A percentile compares a stretch with the other conserved stretches of the same genome.
These are phyloP conservation scores for Glaciozyma martinii DNA, from an alignment of 768 basidiomycete genomes.

Conservation along the genomic window DNA sequence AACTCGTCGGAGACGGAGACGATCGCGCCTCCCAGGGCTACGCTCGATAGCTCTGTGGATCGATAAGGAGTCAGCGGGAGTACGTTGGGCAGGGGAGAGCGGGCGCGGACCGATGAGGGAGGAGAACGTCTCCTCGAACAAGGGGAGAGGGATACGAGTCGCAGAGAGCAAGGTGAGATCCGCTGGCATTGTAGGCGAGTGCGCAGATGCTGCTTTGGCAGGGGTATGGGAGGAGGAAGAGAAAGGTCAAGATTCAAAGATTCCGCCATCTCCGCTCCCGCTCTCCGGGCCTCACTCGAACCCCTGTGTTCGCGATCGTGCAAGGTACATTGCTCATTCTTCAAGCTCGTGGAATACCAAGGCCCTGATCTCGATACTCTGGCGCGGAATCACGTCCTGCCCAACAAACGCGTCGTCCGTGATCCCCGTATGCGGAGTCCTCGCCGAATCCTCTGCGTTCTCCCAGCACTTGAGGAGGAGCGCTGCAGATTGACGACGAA, in stretches of 20 bases:
- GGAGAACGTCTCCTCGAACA: conserved; percentile 9
- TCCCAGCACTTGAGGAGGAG: conserved; percentile 30
- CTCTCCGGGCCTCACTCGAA: no score
- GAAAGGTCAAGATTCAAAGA: no score
- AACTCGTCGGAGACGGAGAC: conserved; percentile 84
- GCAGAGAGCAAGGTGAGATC: no score
- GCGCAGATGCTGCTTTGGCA: neutral
- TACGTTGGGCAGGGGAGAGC: neutral
- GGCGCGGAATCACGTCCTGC: conserved; percentile 7
- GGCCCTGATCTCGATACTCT: conserved; percentile 26
- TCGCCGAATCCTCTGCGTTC: neutral
- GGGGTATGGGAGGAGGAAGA: neutral
- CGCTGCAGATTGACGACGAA: neutral
- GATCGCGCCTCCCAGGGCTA: conserved; percentile 67
- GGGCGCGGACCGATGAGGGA: conserved; percentile 22
- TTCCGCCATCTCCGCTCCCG: no score
- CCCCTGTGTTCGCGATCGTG: no score
- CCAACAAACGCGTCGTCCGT: conserved; percentile 13
- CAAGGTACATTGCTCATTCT: no score
- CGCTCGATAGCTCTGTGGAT: conserved; percentile 71
- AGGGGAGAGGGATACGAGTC: neutral
- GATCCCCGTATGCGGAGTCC: conserved; percentile 26
- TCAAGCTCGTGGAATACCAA: conserved; percentile 24
- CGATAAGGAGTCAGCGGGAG: neutral
- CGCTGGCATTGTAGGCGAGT: neutral